These are phyloP conservation scores for Diutina siamensis DNA, from an alignment of 1,139 yeast genomes.

Conservation along the genomic window DNA sequence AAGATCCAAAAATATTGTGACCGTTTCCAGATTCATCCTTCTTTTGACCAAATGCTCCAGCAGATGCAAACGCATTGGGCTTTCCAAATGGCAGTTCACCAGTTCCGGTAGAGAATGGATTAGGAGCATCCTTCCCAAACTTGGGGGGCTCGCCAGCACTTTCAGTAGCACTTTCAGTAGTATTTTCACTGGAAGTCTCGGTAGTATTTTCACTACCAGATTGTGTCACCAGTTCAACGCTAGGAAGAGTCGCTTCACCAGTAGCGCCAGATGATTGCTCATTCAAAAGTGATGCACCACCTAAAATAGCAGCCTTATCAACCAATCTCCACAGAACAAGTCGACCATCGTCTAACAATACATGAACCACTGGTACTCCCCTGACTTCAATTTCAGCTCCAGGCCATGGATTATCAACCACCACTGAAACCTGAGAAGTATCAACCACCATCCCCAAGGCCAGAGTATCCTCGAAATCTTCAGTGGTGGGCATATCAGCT, in stretches of 20 bases:
- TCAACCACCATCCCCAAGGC: not conserved
- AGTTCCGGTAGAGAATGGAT: not conserved
- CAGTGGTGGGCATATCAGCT: not conserved
- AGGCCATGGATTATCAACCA: conserved; percentile 3
- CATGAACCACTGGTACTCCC: conserved; percentile 1
- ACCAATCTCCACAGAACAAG: not conserved
- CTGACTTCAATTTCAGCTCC: not conserved
- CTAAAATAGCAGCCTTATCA: not conserved
- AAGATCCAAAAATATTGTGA: too few relatives aligned
- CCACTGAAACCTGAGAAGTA: not conserved
- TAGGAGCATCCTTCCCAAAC: not conserved
- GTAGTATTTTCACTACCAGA: too few relatives aligned
- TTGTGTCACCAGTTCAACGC: too few relatives aligned
- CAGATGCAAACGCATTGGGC: not conserved
- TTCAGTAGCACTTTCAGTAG: too few relatives aligned
- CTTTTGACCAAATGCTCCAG: not conserved
- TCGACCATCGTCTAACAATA: conserved; percentile 3
- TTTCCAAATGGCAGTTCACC: not conserved
- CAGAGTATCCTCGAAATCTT: conserved; percentile 1
- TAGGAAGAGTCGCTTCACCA: too few relatives aligned
- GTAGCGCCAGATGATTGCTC: too few relatives aligned
- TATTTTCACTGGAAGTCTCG: too few relatives aligned
- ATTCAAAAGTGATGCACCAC: not conserved
- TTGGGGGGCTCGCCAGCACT: too few relatives aligned
- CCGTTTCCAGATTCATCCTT: too few relatives aligned